phyloP scores from a whole-genome alignment of 2,329 filamentous ascomycete species.

The Falciphora oryzae region DNA sequence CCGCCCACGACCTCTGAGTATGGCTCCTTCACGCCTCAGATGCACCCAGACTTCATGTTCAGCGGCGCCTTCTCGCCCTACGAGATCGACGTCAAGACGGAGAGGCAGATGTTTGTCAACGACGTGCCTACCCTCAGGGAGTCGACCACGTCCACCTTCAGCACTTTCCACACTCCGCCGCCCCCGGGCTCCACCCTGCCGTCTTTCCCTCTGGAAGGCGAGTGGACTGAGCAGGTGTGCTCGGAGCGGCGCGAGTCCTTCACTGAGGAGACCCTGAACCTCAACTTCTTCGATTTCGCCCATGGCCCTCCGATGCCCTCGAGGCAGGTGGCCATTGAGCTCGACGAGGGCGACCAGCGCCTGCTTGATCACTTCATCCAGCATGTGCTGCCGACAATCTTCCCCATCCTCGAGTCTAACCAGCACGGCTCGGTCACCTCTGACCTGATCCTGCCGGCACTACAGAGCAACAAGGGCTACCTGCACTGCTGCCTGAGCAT shows the following conservation, averaged over 20 bases:
- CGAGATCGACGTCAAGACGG: conserved; percentile 93
- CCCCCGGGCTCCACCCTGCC: conserved; percentile 62
- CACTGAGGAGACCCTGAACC: conserved; percentile 59
- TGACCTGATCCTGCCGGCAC: conserved; percentile 77
- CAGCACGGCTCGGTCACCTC: conserved; percentile 77
- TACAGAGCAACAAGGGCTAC: conserved; percentile 89
- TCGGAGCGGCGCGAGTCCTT: conserved; percentile 64
- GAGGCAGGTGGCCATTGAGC: conserved; percentile 67
- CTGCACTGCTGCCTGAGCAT: conserved; percentile 94
- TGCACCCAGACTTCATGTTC: conserved; percentile 57
- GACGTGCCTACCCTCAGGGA: conserved; percentile 80
- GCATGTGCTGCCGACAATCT: conserved; percentile 80
- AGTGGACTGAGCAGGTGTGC: conserved; percentile 67
- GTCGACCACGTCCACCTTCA: conserved; percentile 87
- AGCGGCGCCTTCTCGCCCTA: conserved; percentile 58
- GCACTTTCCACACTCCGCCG: conserved; percentile 78
- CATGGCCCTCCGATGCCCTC: conserved; percentile 59
- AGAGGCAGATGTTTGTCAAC: conserved; percentile 89
- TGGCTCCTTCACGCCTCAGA: conserved; percentile 55
- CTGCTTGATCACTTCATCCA: conserved; percentile 88
- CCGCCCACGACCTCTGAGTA: conserved; percentile 47
- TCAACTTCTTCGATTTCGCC: conserved; percentile 78
- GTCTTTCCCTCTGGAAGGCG: conserved; percentile 55
- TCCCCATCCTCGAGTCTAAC: conserved; percentile 86
- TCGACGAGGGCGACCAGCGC: conserved; percentile 77